Conservation (phyloP, 352 stramenopile species). For the Pilasporangium apinafurcum region DNA sequence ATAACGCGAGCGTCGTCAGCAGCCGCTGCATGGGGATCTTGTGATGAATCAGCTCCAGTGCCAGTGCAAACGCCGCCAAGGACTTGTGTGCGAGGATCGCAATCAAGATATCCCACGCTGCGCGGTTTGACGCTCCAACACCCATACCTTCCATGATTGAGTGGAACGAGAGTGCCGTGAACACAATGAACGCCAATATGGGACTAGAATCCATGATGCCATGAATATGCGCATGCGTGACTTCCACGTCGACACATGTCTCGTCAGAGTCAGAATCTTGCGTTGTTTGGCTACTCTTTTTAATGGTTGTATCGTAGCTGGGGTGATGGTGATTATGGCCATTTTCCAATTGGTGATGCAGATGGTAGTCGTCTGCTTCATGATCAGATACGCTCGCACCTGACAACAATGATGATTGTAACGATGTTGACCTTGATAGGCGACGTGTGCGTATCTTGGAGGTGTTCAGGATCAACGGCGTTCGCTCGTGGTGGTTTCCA, state of each 20-base stretch:
- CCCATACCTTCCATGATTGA: constrained; percentile 84
- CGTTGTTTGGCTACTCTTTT: constrained; percentile 6
- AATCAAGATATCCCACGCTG: constrained; percentile 71
- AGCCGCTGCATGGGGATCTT: constrained; percentile 28
- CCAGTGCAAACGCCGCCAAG: constrained; percentile 64
- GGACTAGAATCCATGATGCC: constrained; percentile 56
- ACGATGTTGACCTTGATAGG: constrained; percentile 1
- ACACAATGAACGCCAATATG: constrained; percentile 66
- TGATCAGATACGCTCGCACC: neutral
- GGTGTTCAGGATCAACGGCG: constrained; percentile 17
- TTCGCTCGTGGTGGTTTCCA: constrained; percentile 12
- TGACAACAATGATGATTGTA: constrained; percentile 16
- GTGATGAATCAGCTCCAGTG: constrained; percentile 69
- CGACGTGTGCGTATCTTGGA: neutral
- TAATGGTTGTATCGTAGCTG: neutral
- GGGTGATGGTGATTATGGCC: constrained; percentile 4
- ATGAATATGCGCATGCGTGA: constrained; percentile 55
- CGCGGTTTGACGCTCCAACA: constrained; percentile 49
- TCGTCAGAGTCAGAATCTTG: constrained; percentile 2
- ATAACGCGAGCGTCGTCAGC: constrained; percentile 37
- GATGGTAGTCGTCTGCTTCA: constrained; percentile 1
- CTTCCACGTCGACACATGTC: constrained; percentile 12
- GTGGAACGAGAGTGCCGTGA: constrained; percentile 77
- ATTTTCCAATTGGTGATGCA: too few species aligned
- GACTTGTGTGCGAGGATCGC: constrained; percentile 83